Conservation (phyloP, 768 basidiomycete genomes). For the Tephrocybe sp. region DNA sequence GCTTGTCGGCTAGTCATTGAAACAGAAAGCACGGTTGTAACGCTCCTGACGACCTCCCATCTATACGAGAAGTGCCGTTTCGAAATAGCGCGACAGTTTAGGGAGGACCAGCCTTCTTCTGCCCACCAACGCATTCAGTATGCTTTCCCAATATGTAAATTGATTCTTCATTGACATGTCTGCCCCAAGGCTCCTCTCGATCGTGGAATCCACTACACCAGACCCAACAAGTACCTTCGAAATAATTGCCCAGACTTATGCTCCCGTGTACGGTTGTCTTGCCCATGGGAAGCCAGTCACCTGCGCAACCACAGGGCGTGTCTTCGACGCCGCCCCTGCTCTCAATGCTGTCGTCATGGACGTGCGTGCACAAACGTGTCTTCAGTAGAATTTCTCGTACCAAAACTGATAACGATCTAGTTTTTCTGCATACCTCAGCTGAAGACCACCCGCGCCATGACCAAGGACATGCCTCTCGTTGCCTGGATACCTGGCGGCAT, state of each 20-base stretch:
- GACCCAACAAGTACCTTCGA: conserved; percentile 5
- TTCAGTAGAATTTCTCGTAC: not conserved
- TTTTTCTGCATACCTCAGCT: conserved; percentile 10
- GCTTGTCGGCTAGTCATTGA: conserved; percentile 12
- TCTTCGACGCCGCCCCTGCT: conserved; percentile 8
- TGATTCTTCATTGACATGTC: too few species aligned
- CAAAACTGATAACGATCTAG: not conserved
- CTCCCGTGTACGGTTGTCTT: too few species aligned
- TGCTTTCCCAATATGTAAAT: too few species aligned
- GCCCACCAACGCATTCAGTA: too few species aligned
- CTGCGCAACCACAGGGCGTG: conserved; percentile 10
- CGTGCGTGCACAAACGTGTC: conserved; percentile 1
- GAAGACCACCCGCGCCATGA: conserved; percentile 12
- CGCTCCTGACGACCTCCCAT: conserved; percentile 5
- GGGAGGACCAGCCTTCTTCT: not conserved
- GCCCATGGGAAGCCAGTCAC: conserved; percentile 4
- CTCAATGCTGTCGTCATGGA: conserved; percentile 11
- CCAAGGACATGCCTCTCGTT: conserved; percentile 14
- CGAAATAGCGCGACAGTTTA: conserved; percentile 11
- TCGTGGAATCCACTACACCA: not conserved
- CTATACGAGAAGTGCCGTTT: conserved; percentile 1
- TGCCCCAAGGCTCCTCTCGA: not conserved
- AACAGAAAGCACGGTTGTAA: conserved; percentile 4
- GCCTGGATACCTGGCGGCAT: conserved; percentile 11
- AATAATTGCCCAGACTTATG: not conserved